Evolutionary conservation across 306 rosid genomes (phyloP).

Genomic region (Luffa aegyptiaca): DNA sequence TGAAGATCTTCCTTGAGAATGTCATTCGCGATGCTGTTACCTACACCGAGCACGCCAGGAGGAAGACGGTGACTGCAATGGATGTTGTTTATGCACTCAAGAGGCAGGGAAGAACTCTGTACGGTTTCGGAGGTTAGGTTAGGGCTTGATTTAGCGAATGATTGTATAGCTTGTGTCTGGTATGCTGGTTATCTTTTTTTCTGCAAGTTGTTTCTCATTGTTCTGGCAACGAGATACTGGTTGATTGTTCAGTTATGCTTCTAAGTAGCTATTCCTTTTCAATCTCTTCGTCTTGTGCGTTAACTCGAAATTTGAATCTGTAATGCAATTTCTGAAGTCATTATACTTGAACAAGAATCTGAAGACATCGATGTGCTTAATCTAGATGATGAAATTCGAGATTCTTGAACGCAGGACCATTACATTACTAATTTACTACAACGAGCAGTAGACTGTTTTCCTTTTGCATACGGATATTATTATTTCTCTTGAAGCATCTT

Average conservation of each 20-base stretch:
- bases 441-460: no score
- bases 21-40: slow-evolving; percentile 30
- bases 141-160: background rate
- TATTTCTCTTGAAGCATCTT: no score
- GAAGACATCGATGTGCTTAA: no score
- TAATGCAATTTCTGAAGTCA: background rate
- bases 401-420: background rate
- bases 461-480: no score
- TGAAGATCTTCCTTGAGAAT: slow-evolving; percentile 24
- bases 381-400: no score
- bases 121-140: slow-evolving; percentile 23
- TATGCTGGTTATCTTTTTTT: background rate
- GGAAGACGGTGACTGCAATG: slow-evolving; percentile 26
- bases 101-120: slow-evolving; percentile 23
- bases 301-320: background rate
- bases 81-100: slow-evolving; percentile 21
- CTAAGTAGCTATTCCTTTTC: background rate
- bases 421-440: background rate
- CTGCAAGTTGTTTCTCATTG: background rate
- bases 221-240: background rate
- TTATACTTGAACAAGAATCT: background rate
- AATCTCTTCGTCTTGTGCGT: background rate
- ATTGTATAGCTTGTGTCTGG: background rate
- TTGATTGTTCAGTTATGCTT: background rate
- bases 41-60: slow-evolving; percentile 19